Evolutionary conservation across 2,329 filamentous ascomycete species (phyloP), one percentile per base, ranked within the genome.

Genomic region (Fusarium longipes): DNA sequence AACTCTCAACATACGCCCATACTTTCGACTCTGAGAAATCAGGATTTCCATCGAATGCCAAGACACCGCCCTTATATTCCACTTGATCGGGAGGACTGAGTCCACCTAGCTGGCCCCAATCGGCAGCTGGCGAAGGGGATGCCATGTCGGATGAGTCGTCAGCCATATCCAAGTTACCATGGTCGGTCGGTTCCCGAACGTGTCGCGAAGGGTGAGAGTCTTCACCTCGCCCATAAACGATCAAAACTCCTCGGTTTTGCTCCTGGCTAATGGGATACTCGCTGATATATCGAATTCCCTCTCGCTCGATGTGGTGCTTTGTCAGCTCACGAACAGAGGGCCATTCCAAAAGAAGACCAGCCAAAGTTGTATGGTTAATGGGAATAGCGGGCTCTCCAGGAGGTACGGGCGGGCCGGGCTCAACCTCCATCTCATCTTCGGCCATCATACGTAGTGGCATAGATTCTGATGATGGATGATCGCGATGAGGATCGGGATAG

Each of bases 351-450:
- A 98, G 82, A 65, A 93, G 87, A 49, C 96, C 92, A 2, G 93
- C 93, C n/a, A 93, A 88, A 1, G 94, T 97, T 0, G 93, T 96
- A 74, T 98, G 95, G 69, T 97, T 92, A 27, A 89, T 87, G 1
- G 93, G 92, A 56, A 97, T 92, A 3, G 91, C 87, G 15, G 91
- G 86, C 67, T 89, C 85, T 44, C 87, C 88, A 2, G 85, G 84
- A 14, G 79, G 80, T 8, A 86, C 84, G 12, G 82, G 79, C 9
- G 83, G 82, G 9, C 84, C 83, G 20, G 85, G 83, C 42, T 85
- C 82, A 3, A 79, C 79, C 56, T 87, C 84, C 49, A 82, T 77
- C 51, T 84, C 82, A 30, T 87, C 82, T 36, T 84, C 84, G 5
- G 70, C 72, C 71, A 77, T 76, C 64, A 75, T 69, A 6, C 70